Conservation (phyloP, 305 asterid species). For the Fraxinus floribunda region DNA sequence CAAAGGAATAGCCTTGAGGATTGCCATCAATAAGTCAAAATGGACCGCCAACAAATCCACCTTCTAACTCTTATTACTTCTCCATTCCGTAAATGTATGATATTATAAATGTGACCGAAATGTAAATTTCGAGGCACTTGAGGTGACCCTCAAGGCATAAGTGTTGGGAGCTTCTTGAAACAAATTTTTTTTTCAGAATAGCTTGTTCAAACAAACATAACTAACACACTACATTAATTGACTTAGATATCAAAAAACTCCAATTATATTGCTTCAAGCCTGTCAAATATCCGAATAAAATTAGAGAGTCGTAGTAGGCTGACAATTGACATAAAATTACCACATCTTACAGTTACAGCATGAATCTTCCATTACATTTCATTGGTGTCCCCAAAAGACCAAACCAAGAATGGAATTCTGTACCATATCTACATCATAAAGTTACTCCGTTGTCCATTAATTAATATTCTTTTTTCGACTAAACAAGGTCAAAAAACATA, state of each 20-base stretch:
- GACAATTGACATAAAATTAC: neutral
- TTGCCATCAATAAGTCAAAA: neutral
- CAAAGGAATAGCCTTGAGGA: neutral
- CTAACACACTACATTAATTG: neutral
- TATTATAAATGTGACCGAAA: neutral
- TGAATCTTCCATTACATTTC: neutral
- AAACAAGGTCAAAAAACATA: neutral
- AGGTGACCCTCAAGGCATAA: neutral
- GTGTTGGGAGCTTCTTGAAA: neutral
- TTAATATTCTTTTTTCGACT: neutral
- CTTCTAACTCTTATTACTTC: neutral
- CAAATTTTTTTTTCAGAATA: neutral
- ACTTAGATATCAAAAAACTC: neutral
- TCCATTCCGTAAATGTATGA: neutral
- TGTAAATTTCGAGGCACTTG: neutral
- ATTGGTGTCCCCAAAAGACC: neutral
- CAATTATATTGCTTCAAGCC: neutral
- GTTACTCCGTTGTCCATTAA: neutral
- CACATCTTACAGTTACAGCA: neutral
- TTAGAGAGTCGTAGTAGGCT: neutral
- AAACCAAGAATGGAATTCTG: neutral
- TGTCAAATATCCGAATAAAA: neutral
- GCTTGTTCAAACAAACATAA: neutral
- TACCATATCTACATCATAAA: neutral
- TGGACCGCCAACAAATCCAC: neutral